Evolutionary conservation across 1,284 basidiomycete species (phyloP), one percentile per base, ranked within the genome.

Genomic region (Apiotrichum porosum): DNA sequence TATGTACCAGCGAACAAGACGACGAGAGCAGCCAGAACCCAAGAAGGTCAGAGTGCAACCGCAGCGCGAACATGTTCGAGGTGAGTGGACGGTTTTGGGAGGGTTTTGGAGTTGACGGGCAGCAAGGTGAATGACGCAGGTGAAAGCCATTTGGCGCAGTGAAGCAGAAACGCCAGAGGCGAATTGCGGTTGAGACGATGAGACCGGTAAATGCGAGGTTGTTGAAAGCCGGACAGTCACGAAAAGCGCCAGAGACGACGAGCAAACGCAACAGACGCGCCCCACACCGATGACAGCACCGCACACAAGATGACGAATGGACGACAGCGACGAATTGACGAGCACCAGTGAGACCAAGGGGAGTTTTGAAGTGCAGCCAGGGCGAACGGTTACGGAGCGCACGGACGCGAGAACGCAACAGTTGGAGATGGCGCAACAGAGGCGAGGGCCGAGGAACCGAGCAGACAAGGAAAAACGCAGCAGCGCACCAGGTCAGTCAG

Each of bases 401-500:
- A 37, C 37, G 26, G 37, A 37, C 37, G 23, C 22, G 26, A 21
- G 26, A n/a, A 33, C 41, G 19, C 39, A 41, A 41, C 30, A 33
- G 41, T 18, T 33, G 17, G 19, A 33, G 22, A 4, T 26, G 26
- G 18, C 28, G 40, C 46, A 48, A 21, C 30, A 39, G 18, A 47
- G 39, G 18, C 37, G 41, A 34, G 28, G 30, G n/a, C n/a, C 15
- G 40, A 13, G 34, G 37, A 44, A 49, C 43, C 39, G 37, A 49
- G 33, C 42, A 49, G 43, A 37, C 23, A 41, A 22, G 24, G 36
- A 28, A 36, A 37, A 31, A 37, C 41, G 34, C 37, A 42, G 26
- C 28, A 40, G 44, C 36, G 41, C 40, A 37, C 37, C 35, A 48
- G 42, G 49, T 55, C 40, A 51, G 53, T 48, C 49, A 46, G 48